These are phyloP conservation scores for Mycena pura DNA, from an alignment of 768 basidiomycete genomes.

Conservation along the genomic window DNA sequence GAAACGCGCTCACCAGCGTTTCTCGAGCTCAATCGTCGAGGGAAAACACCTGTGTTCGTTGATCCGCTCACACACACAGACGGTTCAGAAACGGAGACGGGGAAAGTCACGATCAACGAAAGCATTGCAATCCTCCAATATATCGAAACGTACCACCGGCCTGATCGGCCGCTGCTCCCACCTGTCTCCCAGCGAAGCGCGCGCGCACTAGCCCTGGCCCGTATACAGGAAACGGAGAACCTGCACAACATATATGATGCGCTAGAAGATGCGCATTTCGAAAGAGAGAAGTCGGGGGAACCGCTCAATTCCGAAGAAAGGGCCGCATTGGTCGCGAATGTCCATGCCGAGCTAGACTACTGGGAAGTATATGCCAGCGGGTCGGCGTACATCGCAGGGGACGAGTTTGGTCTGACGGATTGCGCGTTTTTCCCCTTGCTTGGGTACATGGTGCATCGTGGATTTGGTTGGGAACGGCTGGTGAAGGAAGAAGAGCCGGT, in stretches of 20 bases:
- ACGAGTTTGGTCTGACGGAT: conserved; percentile 34
- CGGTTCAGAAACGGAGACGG: neutral
- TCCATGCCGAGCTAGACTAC: conserved; percentile 33
- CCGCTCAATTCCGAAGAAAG: conserved; percentile 21
- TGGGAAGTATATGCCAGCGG: conserved; percentile 33
- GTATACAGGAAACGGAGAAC: conserved; percentile 38
- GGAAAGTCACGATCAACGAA: conserved; percentile 32
- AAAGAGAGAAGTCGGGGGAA: conserved; percentile 22
- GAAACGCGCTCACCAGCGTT: conserved; percentile 34
- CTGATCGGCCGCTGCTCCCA: conserved; percentile 30
- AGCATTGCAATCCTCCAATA: conserved; percentile 39
- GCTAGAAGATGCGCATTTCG: conserved; percentile 35
- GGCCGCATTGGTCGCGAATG: conserved; percentile 21
- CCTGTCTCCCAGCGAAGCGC: conserved; percentile 23
- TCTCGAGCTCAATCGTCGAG: conserved; percentile 37
- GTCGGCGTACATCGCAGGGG: conserved; percentile 32
- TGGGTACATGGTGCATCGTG: conserved; percentile 37
- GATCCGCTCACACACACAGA: conserved; percentile 20
- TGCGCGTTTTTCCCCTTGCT: conserved; percentile 38
- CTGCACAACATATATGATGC: conserved; percentile 34
- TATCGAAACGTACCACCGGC: conserved; percentile 33
- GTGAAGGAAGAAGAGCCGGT: neutral
- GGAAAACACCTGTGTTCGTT: conserved; percentile 35
- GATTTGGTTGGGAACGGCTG: conserved; percentile 29
- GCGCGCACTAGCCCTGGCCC: conserved; percentile 27